These are phyloP conservation scores for Triangularia verruculosa DNA, from an alignment of 2,329 filamentous ascomycete species.

Conservation along the genomic window DNA sequence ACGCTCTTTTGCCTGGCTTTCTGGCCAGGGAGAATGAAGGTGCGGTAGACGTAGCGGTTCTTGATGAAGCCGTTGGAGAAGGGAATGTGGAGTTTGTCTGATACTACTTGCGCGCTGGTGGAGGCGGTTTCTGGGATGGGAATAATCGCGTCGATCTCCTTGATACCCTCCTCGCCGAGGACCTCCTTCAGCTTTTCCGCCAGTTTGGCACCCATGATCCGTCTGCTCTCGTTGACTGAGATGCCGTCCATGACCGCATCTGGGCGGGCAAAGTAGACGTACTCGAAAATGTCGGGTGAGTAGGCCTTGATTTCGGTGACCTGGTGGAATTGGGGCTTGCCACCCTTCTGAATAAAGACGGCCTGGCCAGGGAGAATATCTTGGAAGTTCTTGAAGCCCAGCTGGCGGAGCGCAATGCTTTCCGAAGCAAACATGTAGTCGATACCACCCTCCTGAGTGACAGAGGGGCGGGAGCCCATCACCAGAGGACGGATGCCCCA, in stretches of 20 bases:
- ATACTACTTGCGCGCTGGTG: slow-evolving; percentile 73
- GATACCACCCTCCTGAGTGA: slow-evolving; percentile 56
- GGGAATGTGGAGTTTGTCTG: slow-evolving; percentile 71
- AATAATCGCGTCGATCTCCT: slow-evolving; percentile 79
- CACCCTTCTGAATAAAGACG: slow-evolving; percentile 79
- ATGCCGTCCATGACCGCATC: slow-evolving; percentile 85
- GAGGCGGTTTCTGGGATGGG: slow-evolving; percentile 74
- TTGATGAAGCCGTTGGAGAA: slow-evolving; percentile 83
- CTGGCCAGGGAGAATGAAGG: slow-evolving; percentile 68
- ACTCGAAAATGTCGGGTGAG: slow-evolving; percentile 83
- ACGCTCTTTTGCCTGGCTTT: slow-evolving; percentile 79
- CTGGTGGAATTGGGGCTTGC: slow-evolving; percentile 70
- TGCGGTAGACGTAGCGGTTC: slow-evolving; percentile 85
- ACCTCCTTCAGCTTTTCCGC: slow-evolving; percentile 68
- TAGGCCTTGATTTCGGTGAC: slow-evolving; percentile 67
- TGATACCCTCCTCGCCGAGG: slow-evolving; percentile 65
- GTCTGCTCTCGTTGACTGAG: slow-evolving; percentile 76
- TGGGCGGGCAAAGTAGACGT: slow-evolving; percentile 81
- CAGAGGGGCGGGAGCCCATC: slow-evolving; percentile 69
- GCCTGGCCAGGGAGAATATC: slow-evolving; percentile 83
- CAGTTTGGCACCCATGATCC: slow-evolving; percentile 82
- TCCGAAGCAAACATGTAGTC: slow-evolving; percentile 94
- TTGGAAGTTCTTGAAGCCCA: slow-evolving; percentile 72
- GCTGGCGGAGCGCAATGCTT: slow-evolving; percentile 76
- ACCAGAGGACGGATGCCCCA: slow-evolving; percentile 82